Conservation (phyloP, 176 grass and related monocot genomes). For the Avena sativa region DNA sequence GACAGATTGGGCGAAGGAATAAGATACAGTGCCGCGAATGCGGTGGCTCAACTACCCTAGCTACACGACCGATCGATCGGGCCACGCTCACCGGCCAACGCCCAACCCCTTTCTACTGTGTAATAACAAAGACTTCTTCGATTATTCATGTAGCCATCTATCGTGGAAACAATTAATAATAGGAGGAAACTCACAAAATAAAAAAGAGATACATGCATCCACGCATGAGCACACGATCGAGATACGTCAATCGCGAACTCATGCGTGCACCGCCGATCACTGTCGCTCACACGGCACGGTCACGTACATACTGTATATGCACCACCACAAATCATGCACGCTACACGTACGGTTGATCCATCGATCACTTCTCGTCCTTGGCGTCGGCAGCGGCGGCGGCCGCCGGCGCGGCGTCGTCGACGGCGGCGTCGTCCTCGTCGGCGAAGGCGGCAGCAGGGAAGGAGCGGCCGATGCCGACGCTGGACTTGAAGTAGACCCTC, state of each 20-base stretch:
- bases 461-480: conserved; percentile 70
- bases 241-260: neutral
- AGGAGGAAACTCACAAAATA: neutral
- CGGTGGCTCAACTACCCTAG: conserved; percentile 21
- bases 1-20: neutral
- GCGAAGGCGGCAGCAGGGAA: conserved; percentile 77
- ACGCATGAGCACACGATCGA: neutral
- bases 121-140: neutral
- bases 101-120: neutral
- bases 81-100: neutral
- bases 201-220: conserved; percentile 19
- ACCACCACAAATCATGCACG: neutral
- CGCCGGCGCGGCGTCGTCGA: neutral
- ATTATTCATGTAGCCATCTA: conserved; percentile 21
- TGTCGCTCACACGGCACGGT: neutral
- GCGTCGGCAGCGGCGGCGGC: neutral
- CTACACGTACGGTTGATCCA: neutral
- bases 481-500: conserved; percentile 87
- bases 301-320: neutral
- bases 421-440: conserved; percentile 37
- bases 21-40: neutral
- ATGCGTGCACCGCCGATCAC: neutral
- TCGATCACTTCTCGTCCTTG: neutral
- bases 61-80: neutral
- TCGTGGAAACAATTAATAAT: neutral